These are phyloP conservation scores for Sclerotinia glacialis DNA, from an alignment of 2,329 filamentous ascomycete genomes.

Conservation along the genomic window DNA sequence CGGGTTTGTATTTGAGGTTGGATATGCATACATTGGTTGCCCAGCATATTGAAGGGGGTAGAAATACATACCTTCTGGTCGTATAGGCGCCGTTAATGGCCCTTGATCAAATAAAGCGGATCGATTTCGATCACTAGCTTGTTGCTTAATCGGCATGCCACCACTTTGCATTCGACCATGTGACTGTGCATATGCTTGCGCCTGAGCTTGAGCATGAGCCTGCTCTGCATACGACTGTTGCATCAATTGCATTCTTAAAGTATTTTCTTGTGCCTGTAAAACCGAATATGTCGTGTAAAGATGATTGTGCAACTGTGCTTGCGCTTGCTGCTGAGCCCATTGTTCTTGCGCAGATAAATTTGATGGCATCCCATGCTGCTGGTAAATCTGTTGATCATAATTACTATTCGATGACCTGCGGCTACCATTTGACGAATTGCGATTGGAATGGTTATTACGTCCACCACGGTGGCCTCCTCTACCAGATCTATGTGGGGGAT, in stretches of 20 bases:
- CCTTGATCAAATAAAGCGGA: slow-evolving; percentile 63
- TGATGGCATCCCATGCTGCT: slow-evolving; percentile 28
- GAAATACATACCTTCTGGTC: slow-evolving; percentile 53
- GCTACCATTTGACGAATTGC: slow-evolving; percentile 35
- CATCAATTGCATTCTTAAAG: slow-evolving; percentile 47
- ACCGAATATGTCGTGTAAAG: slow-evolving; percentile 41
- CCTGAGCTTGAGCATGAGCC: slow-evolving; percentile 37
- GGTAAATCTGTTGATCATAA: slow-evolving; percentile 35
- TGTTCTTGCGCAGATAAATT: slow-evolving; percentile 36
- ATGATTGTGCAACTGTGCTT: slow-evolving; percentile 41
- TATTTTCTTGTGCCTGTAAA: slow-evolving; percentile 47
- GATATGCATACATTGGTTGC: slow-evolving; percentile 48
- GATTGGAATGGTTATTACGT: slow-evolving; percentile 32
- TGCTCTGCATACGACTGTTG: slow-evolving; percentile 48
- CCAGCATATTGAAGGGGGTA: slow-evolving; percentile 46
- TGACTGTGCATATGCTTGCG: slow-evolving; percentile 44
- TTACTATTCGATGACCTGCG: slow-evolving; percentile 38
- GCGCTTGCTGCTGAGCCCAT: slow-evolving; percentile 39
- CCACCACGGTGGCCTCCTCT: slow-evolving; percentile 35
- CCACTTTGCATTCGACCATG: slow-evolving; percentile 39
- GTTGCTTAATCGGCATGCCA: slow-evolving; percentile 40
- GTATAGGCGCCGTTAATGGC: slow-evolving; percentile 56
- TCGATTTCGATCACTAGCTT: slow-evolving; percentile 50
- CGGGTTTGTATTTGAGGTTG: slow-evolving; percentile 53
- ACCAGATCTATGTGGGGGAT: slow-evolving; percentile 48